Percentiles rank a stretch among this genome's conserved stretches.
Conservation (phyloP, 2,329 filamentous ascomycete genomes). For the Truncatella angustata region DNA sequence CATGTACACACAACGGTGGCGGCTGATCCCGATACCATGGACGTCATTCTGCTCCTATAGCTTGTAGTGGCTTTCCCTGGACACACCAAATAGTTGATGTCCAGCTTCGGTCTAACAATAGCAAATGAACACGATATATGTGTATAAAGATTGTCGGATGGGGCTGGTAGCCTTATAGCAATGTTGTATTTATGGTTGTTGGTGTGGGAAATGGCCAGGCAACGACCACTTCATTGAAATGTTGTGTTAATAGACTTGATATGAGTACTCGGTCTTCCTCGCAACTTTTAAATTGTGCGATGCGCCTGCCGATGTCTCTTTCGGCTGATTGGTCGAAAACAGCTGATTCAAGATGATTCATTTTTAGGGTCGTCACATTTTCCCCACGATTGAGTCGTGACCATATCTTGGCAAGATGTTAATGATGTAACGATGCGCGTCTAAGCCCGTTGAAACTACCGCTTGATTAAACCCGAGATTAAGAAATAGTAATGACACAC, state of each 20-base stretch:
- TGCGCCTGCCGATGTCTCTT: not conserved
- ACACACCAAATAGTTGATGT: not conserved
- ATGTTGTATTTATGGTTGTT: too few relatives aligned
- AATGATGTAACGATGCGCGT: too few relatives aligned
- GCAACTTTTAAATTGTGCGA: not conserved
- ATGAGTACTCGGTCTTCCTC: too few relatives aligned
- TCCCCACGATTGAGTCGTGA: not conserved
- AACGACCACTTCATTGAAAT: too few relatives aligned
- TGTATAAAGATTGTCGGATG: too few relatives aligned
- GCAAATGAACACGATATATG: not conserved
- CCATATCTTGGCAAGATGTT: too few relatives aligned
- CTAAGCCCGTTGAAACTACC: too few relatives aligned
- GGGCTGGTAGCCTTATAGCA: too few relatives aligned
- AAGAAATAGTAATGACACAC: too few relatives aligned
- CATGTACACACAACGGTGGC: slow-evolving; percentile 60
- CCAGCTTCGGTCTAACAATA: not conserved
- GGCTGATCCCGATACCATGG: slow-evolving; percentile 48
- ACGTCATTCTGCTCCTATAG: slow-evolving; percentile 36
- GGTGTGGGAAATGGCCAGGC: too few relatives aligned
- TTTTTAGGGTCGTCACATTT: slow-evolving; percentile 3
- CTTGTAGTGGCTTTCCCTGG: not conserved
- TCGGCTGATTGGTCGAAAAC: not conserved
- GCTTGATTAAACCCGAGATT: too few relatives aligned
- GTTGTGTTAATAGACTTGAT: too few relatives aligned
- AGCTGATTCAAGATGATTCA: slow-evolving; percentile 10